phyloP scores from a whole-genome alignment of 129 eudicot species.

The Apium graveolens region DNA sequence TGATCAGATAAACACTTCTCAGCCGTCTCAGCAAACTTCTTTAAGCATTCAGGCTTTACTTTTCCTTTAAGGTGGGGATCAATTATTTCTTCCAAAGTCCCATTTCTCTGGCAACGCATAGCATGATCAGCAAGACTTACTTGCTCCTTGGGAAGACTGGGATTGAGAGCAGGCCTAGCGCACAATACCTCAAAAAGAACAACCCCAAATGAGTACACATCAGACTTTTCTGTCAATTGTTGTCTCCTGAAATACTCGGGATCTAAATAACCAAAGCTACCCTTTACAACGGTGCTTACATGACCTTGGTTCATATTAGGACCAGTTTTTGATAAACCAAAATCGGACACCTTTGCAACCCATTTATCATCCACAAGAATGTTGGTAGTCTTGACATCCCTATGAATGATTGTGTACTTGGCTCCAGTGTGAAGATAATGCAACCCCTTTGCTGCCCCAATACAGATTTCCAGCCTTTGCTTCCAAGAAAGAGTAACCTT shows the following conservation, averaged over 20 bases:
- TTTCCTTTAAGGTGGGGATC: slow-evolving; percentile 8
- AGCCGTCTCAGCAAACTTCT: slow-evolving; percentile 6
- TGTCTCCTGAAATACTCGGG: slow-evolving; percentile 67
- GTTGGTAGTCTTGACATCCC: slow-evolving; percentile 75
- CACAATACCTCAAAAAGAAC: slow-evolving; percentile 65
- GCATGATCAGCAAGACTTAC: slow-evolving; percentile 66
- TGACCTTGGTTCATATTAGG: slow-evolving; percentile 63
- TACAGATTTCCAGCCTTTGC: slow-evolving; percentile 57
- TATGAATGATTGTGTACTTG: slow-evolving; percentile 68
- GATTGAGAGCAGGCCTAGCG: slow-evolving; percentile 66
- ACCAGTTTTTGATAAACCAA: slow-evolving; percentile 67
- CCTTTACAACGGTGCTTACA: slow-evolving; percentile 72
- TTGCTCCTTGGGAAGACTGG: slow-evolving; percentile 65
- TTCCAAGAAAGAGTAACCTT: slow-evolving; percentile 58
- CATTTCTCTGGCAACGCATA: slow-evolving; percentile 46
- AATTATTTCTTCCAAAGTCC: slow-evolving; percentile 13
- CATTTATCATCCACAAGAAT: slow-evolving; percentile 65
- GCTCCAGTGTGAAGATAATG: slow-evolving; percentile 80
- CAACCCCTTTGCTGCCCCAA: slow-evolving; percentile 65
- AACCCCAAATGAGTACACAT: slow-evolving; percentile 70
- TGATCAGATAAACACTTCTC: slow-evolving; percentile 3
- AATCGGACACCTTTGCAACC: slow-evolving; percentile 75
- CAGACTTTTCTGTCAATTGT: slow-evolving; percentile 58
- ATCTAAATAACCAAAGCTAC: slow-evolving; percentile 64
- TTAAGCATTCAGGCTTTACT: slow-evolving; percentile 27